These are phyloP conservation scores for Gastrolobium bilobum DNA, from an alignment of 306 rosid species.

Conservation along the genomic window DNA sequence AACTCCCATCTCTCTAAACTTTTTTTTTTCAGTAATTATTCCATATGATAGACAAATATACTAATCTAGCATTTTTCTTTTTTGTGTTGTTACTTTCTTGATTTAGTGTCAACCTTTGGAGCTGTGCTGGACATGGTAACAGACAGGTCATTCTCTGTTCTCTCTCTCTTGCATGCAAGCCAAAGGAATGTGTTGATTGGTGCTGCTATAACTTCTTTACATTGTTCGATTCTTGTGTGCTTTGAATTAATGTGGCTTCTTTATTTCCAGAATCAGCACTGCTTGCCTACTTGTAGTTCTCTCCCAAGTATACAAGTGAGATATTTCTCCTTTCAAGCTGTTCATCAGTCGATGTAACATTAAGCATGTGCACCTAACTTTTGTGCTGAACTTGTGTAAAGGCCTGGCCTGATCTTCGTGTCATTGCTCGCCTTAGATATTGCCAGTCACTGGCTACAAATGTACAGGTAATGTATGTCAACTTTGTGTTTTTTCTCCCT, in stretches of 20 bases:
- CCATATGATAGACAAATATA: conserved; percentile 3
- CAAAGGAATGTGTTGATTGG: conserved; percentile 25
- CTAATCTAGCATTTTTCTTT: conserved; percentile 30
- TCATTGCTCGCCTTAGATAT: conserved; percentile 95
- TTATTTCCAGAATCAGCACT: conserved; percentile 87
- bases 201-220: conserved; percentile 37
- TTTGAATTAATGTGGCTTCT: conserved; percentile 52
- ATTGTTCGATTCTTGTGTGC: conserved; percentile 38
- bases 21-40: conserved; percentile 4
- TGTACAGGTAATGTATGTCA: conserved; percentile 79
- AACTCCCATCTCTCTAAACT: neutral
- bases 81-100: conserved; percentile 43
- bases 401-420: conserved; percentile 89
- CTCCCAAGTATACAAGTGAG: conserved; percentile 90
- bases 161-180: conserved; percentile 35
- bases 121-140: conserved; percentile 99
- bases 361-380: conserved; percentile 53
- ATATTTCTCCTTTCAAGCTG: conserved; percentile 27
- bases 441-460: conserved; percentile 98
- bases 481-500: neutral
- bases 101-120: conserved; percentile 96
- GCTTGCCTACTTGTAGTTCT: conserved; percentile 94
- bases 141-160: conserved; percentile 73
- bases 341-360: conserved; percentile 39
- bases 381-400: conserved; percentile 56